Percentiles rank a stretch among this genome's conserved stretches.
These are phyloP conservation scores for Volvariella surrecta DNA, from an alignment of 1,284 basidiomycete genomes.

Conservation along the genomic window DNA sequence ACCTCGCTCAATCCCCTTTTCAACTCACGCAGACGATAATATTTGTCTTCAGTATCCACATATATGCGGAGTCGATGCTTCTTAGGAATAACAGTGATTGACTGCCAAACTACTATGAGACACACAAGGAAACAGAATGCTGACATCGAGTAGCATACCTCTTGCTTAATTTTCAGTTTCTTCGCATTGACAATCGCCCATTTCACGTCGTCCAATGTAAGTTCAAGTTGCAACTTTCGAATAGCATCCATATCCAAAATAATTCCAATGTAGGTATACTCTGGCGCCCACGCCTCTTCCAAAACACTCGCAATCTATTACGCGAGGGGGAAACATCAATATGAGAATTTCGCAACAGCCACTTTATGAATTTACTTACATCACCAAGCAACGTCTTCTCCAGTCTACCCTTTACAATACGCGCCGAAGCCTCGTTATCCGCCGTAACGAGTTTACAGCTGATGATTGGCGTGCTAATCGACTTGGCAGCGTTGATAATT, in stretches of 20 bases:
- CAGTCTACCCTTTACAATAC: constrained; percentile 95
- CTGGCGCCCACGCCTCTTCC: constrained; percentile 93
- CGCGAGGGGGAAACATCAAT: not conserved
- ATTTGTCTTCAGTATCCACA: constrained; percentile 79
- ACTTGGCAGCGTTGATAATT: constrained; percentile 98
- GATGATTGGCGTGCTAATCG: constrained; percentile 97
- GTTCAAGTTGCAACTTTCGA: constrained; percentile 89
- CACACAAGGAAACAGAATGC: not conserved
- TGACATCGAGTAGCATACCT: constrained; percentile 33
- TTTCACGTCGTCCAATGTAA: constrained; percentile 90
- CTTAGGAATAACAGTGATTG: constrained; percentile 65
- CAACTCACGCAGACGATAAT: constrained; percentile 81
- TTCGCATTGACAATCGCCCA: constrained; percentile 83
- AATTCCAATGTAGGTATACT: constrained; percentile 89
- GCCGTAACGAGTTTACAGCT: constrained; percentile 88
- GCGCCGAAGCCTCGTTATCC: constrained; percentile 82
- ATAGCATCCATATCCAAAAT: constrained; percentile 91
- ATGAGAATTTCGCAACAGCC: not conserved
- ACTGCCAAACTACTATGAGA: constrained; percentile 28
- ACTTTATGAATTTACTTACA: constrained; percentile 41
- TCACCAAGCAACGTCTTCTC: constrained; percentile 96
- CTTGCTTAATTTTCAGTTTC: constrained; percentile 91
- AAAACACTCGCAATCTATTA: constrained; percentile 81
- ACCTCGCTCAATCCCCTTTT: constrained; percentile 77
- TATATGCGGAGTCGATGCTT: constrained; percentile 84